Evolutionary conservation across 2,329 filamentous ascomycete genomes (phyloP).

Genomic region (Xylariaceae sp.): DNA sequence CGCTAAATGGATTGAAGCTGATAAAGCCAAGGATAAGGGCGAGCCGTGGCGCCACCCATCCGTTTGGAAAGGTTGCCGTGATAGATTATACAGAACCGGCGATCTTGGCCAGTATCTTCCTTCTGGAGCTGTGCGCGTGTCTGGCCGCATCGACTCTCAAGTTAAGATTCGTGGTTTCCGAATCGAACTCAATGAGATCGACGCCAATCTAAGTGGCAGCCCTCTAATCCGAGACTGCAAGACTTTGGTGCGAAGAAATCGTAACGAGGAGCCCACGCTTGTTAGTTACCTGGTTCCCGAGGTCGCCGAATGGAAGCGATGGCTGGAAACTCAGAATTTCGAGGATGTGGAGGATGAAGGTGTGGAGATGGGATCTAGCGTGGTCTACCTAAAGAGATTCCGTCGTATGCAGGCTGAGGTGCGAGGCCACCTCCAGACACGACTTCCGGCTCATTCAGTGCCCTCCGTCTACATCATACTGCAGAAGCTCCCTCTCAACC

Average conservation of each 20-base stretch:
- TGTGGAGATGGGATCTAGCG: constrained; percentile 46
- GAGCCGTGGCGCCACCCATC: constrained; percentile 73
- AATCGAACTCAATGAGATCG: constrained; percentile 93
- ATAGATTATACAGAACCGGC: constrained; percentile 84
- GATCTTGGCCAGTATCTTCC: constrained; percentile 54
- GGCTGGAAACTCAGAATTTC: constrained; percentile 49
- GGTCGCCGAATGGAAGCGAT: constrained; percentile 70
- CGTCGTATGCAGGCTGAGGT: constrained; percentile 52
- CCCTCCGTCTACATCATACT: constrained; percentile 75
- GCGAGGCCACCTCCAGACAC: constrained; percentile 69
- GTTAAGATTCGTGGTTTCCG: constrained; percentile 96
- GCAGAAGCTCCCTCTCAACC: constrained; percentile 74
- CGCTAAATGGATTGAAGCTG: constrained; percentile 66
- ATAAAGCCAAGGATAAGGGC: constrained; percentile 54
- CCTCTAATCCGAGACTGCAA: constrained; percentile 80
- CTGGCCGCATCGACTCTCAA: constrained; percentile 48
- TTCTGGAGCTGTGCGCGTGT: too few species aligned
- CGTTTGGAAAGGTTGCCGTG: constrained; percentile 79
- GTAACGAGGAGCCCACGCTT: constrained; percentile 81
- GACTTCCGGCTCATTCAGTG: constrained; percentile 74
- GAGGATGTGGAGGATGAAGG: constrained; percentile 59
- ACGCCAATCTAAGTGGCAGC: constrained; percentile 76
- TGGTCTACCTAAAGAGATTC: constrained; percentile 49
- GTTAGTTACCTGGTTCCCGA: constrained; percentile 92
- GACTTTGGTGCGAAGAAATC: constrained; percentile 81